phyloP scores from a whole-genome alignment of 202 grass and related monocot species.

The Musa balbisiana region DNA sequence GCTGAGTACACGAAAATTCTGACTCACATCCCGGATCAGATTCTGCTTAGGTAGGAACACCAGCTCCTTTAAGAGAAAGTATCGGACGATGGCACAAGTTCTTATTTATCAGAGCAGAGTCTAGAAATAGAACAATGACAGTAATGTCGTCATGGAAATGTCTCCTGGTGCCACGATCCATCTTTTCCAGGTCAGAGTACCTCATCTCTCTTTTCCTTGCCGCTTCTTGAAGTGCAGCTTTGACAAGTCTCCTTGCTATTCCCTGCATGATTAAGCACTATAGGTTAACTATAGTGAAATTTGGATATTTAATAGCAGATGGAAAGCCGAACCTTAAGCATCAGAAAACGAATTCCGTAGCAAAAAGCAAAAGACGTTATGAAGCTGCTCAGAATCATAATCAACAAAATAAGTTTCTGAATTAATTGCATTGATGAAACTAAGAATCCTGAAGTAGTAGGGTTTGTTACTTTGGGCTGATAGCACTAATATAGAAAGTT shows the following conservation, averaged over 20 bases:
- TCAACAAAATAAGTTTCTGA: no score
- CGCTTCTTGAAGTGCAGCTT: conserved; percentile 30
- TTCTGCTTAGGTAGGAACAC: conserved; percentile 1
- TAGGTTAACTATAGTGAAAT: neutral
- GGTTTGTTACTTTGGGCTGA: neutral
- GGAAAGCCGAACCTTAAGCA: no score
- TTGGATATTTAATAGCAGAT: no score
- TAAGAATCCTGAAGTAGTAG: no score
- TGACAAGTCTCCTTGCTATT: conserved; percentile 36
- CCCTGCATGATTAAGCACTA: conserved; percentile 19
- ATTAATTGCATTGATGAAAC: no score
- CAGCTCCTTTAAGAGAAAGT: conserved; percentile 34
- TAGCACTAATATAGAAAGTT: neutral
- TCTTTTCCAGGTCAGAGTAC: conserved; percentile 47
- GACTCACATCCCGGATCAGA: neutral
- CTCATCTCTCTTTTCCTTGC: conserved; percentile 47
- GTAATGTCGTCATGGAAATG: conserved; percentile 51
- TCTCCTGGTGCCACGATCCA: conserved; percentile 39
- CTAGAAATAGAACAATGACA: conserved; percentile 39
- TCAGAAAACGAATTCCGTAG: no score
- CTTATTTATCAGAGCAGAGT: conserved; percentile 23
- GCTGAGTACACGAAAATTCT: neutral
- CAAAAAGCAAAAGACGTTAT: no score
- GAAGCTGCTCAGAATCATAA: no score
- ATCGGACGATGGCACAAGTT: conserved; percentile 25